Evolutionary conservation across 1,284 basidiomycete species (phyloP), one percentile per base, ranked within the genome.

Genomic region (Cerioporus squamosus): DNA sequence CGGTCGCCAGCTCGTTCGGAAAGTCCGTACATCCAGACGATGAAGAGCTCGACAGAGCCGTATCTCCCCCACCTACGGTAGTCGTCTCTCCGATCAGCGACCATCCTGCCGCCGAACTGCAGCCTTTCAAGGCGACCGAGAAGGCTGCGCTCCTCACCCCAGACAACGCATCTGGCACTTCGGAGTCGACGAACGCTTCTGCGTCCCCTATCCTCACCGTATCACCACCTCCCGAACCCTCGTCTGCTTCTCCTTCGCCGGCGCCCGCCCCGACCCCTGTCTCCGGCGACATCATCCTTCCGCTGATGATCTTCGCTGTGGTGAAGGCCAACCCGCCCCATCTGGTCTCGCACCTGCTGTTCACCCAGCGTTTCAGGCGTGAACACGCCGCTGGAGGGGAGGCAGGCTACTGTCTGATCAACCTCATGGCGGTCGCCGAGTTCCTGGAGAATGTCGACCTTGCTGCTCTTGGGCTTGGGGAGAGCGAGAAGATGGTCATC

Each of bases 401-500:
- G 69, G 91, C 93, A 64, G 88, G 86, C 53, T 98, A 96, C 71
- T 97, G 95, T 63, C 81, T 97, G 29, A 92, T 97, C 71, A 98
- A 97, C 73, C 79, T 97, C 31, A 88, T 96, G 76, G 96, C 96
- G 6, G 95, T 95, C 1, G 92, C 93, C 2, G 94, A 97, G 68
- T 98, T 97, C 72, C 77, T 98, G 42, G 93, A 96, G 75, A 93
- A 94, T 67, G 94, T 97, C 23, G 93, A 96, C 72, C 79, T 96
- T 51, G 86, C 82, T 8, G 90, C 87, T 5, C 78, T 98, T 12
- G 94, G 95, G 0, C 77, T 97, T 9, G 85, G 85, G 5, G 86
- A 88, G 24, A 81, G 81, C 14, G 83, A 83, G 62, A 83, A 81
- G 60, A 83, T 81, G 53, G 81, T 90, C 7, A 76, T 85, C 58